Evolutionary conservation across 2,329 filamentous ascomycete species (phyloP).

Genomic region (Xylaria sp.): DNA sequence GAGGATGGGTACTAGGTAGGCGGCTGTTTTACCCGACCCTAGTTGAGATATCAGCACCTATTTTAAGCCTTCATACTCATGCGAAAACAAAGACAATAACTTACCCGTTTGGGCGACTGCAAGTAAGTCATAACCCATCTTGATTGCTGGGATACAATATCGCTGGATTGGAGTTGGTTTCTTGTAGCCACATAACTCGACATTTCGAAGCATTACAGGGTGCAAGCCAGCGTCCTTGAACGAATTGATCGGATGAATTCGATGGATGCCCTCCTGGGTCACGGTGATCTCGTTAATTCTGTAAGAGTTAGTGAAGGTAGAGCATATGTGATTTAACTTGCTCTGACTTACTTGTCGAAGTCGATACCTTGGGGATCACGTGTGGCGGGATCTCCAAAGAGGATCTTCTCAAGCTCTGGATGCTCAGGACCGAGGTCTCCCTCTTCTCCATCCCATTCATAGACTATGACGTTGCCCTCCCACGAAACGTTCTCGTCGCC

Average conservation of each 20-base stretch:
- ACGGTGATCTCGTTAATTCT: constrained; percentile 67
- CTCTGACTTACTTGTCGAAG: constrained; percentile 53
- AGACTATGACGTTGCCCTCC: constrained; percentile 70
- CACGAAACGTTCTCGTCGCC: constrained; percentile 51
- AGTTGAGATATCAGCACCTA: constrained; percentile 20
- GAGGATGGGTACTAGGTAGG: constrained; percentile 88
- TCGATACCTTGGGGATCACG: constrained; percentile 62
- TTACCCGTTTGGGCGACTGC: constrained; percentile 92
- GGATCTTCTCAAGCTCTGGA: constrained; percentile 74
- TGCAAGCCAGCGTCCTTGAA: constrained; percentile 87
- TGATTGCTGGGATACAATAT: constrained; percentile 83
- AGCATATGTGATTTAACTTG: background rate
- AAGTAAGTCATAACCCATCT: constrained; percentile 82
- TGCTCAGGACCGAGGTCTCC: constrained; percentile 84
- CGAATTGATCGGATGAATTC: constrained; percentile 60
- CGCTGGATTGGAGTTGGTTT: constrained; percentile 87
- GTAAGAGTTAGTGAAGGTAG: constrained; percentile 22
- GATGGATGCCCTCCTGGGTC: constrained; percentile 64
- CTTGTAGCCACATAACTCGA: constrained; percentile 76
- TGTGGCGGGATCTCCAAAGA: constrained; percentile 73
- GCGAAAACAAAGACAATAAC: constrained; percentile 44
- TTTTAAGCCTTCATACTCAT: background rate
- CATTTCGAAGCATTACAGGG: constrained; percentile 82
- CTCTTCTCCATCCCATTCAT: constrained; percentile 86
- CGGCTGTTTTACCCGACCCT: constrained; percentile 97